phyloP scores from a whole-genome alignment of 1,139 yeast genomes.

The Schizosaccharomyces versatilis region DNA sequence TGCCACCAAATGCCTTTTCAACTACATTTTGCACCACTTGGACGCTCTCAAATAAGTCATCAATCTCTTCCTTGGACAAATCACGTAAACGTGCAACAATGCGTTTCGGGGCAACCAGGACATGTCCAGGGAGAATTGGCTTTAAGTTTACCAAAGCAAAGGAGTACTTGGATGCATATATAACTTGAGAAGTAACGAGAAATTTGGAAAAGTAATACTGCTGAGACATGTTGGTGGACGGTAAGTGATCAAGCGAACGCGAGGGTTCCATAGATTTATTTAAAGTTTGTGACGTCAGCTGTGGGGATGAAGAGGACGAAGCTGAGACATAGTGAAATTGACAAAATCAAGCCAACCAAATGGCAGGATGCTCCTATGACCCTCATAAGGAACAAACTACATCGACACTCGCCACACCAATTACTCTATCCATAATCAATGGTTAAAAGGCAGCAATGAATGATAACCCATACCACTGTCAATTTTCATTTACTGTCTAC shows the following conservation, averaged over 20 bases:
- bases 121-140: conserved; percentile 77
- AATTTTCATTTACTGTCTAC: conserved; percentile 1
- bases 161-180: conserved; percentile 18
- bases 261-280: too few species aligned
- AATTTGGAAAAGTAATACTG: neutral
- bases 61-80: conserved; percentile 35
- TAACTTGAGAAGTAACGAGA: neutral
- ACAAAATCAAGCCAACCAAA: too few species aligned
- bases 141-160: conserved; percentile 70
- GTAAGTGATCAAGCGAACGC: too few species aligned
- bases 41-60: conserved; percentile 35
- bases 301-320: too few species aligned
- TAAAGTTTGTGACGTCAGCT: too few species aligned
- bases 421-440: too few species aligned
- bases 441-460: too few species aligned
- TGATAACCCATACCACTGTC: too few species aligned
- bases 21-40: conserved; percentile 48
- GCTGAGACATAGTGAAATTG: too few species aligned
- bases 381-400: too few species aligned
- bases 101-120: conserved; percentile 61
- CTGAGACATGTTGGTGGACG: neutral
- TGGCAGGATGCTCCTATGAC: too few species aligned
- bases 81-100: conserved; percentile 42
- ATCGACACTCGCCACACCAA: too few species aligned
- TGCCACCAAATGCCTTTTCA: conserved; percentile 42